These are phyloP conservation scores for Neurospora sp. DNA, from an alignment of 495 filamentous ascomycete species.

Conservation along the genomic window DNA sequence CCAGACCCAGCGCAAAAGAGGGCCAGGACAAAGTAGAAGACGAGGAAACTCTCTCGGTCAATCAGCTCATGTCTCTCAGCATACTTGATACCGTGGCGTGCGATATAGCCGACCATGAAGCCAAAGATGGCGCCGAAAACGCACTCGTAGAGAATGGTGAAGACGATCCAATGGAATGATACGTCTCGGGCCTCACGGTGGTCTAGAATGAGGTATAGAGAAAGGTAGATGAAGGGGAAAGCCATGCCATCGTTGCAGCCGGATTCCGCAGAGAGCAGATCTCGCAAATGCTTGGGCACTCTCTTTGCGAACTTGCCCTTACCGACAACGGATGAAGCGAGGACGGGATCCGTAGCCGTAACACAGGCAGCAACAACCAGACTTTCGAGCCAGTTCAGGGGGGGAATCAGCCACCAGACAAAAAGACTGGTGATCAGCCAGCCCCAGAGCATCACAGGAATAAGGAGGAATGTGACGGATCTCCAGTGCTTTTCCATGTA, in stretches of 20 bases:
- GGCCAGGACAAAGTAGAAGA: constrained; percentile 96
- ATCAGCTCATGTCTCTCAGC: constrained; percentile 81
- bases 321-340: constrained; percentile 95
- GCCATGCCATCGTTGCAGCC: constrained; percentile 99
- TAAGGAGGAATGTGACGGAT: constrained; percentile 76
- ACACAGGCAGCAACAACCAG: constrained; percentile 85
- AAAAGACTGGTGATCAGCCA: constrained; percentile 94
- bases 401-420: constrained; percentile 87
- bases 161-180: constrained; percentile 78
- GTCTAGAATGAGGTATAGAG: constrained; percentile 79
- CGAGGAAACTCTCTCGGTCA: constrained; percentile 92
- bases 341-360: constrained; percentile 93
- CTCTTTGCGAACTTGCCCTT: constrained; percentile 98
- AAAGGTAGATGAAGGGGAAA: constrained; percentile 95
- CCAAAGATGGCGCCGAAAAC: constrained; percentile 86
- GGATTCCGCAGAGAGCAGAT: constrained; percentile 91
- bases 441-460: constrained; percentile 96
- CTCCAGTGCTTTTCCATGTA: constrained; percentile 99
- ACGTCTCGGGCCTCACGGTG: constrained; percentile 56
- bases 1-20: constrained; percentile 95
- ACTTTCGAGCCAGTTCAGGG: constrained; percentile 79
- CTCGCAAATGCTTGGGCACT: constrained; percentile 93
- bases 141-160: constrained; percentile 93
- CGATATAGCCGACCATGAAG: constrained; percentile 77
- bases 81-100: constrained; percentile 80